Evolutionary conservation across 495 filamentous ascomycete species (phyloP), one percentile per base, ranked within the genome.

Genomic region (Penicillium simplicissimum): DNA sequence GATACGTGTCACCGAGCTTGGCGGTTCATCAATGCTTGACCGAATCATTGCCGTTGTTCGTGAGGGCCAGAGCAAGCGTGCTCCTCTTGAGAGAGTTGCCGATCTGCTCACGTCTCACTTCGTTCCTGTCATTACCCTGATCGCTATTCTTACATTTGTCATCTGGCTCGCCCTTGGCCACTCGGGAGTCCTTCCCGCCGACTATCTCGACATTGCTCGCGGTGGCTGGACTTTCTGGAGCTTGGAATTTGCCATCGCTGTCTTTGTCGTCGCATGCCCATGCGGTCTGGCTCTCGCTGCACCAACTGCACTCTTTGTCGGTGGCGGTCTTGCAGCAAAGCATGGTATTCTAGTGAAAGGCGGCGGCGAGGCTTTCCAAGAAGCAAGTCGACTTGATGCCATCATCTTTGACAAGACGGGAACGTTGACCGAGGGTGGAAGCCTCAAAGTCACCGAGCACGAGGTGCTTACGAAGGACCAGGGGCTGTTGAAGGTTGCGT

Each of bases 401-500:
- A 86, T 97, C 21, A 92, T 97, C 14, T 97, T 98, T 66, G 94
- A 98, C 78, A 98, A 98, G 79, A 98, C 94, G 0, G 94, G 94
- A 0, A 98, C 94, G 1, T 76, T 98, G 52, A 98, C 94, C 0
- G 78, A 90, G 65, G 94, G 94, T 37, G 91, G 90, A 36, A 88
- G 92, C 56, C 86, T 93, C 0, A 87, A 76, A 9, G 88, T 98
- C 25, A 90, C 91, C 0, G 89, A 96, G 48, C 83, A 88, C 57
- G 79, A 87, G 63, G 63, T 87, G 21, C 71, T 87, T 47, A 77
- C 76, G 5, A 69, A 62, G n/a, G 74, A 79, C 15, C 61, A 72
- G 4, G 68, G 74, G 11, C 52, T 77, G 5, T 38, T 76, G 28
- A 57, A 70, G 25, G 57, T 78, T 45, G 81, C 70, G 66, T 84